Base-by-base conservation (phyloP, 1,284 basidiomycete genomes). In the Cryptococcus sp. region DNA sequence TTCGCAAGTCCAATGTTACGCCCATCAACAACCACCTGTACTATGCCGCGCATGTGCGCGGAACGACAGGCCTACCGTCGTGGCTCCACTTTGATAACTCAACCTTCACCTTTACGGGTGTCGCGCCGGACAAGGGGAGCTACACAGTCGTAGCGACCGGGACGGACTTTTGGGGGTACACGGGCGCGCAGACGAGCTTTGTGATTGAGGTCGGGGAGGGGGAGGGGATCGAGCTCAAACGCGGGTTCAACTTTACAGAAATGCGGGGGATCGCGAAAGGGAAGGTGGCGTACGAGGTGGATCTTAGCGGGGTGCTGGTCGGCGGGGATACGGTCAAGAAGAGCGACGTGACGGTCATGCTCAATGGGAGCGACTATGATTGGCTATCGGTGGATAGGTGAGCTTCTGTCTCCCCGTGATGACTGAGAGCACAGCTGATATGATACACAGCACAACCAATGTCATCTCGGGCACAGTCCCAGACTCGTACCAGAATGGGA, bases 71-170 rank as follows among this genome's bases (percentile, higher is more conserved):
- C 6, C 67, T 83, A 15, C 82, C 82, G 0, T 52, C 61, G 20
- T 83, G 82, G 82, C 70, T 83, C 49, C 66, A 61, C 8, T 82
- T 80, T 59, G 73, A 79, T 63, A 80, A 81, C 64, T 61, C 71
- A n/a, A 80, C 80, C 2, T 77, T 80, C 55, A 82, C 82, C 3
- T 79, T 82, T 52, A 77, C 73, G 56, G 82, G 82, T 9, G 72
- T 80, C 20, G 80, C 81, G 0, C 82, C 82, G 0, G 65, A 62
- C 2, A 56, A 63, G 28, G 77, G 75, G 1, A 72, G 63, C 45
- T 77, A 61, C 53, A 70, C 69, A 2, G 63, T 79, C 50, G 74
- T 78, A 16, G 70, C 72, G 8, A 73, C 70, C 0, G 77, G 73
- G 6, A 71, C 73, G n/a, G 77, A 78, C 56, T 67, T 65, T 39